Evolutionary conservation across 2,329 filamentous ascomycete species (phyloP), one percentile per base, ranked within the genome.

Genomic region (Pseudocercospora macadamiae): DNA sequence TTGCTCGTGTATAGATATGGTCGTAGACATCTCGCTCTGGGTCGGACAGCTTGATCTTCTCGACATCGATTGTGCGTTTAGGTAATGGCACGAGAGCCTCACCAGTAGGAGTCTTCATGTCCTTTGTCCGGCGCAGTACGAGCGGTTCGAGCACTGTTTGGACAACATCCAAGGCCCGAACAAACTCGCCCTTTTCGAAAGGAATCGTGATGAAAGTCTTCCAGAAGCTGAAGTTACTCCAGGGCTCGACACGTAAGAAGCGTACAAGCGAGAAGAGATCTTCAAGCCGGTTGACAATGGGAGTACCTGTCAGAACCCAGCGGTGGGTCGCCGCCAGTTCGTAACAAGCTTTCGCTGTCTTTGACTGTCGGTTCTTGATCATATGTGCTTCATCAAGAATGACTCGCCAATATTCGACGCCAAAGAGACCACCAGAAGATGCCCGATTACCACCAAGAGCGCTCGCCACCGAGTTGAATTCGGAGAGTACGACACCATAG

Each of bases 221-320:
- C 95, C 95, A 99, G 77, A 96, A 99, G 0, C 93, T 96, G 74
- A 99, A 99, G 73, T 97, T 97, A 70, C 89, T 95, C 95, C 95
- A 99, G 0, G 95, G 95, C 72, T 97, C 93, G 3, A 99, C 95
- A 57, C 91, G 88, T 9, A 99, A 79, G 76, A 97, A 99, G 2
- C 91, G 87, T 10, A 97, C 91, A 34, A 99, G 78, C 70, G 91
- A 96, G 77, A 97, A 97, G 12, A 99, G 79, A 74, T 97, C 95
- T 73, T 97, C 93, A 0, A 99, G 82, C 42, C 91, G 88, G 73
- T 99, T 99, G 66, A 99, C 93, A 57, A 99, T 97, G 0, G 95
- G 95, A 0, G 95, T 99, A 16, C 95, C 95, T 0, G 95, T 99
- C 49, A 99, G 77, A 0, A 89, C 90, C 95, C 95, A 99, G 60